phyloP scores from a whole-genome alignment of 2,329 filamentous ascomycete genomes.

The Diaporthe citriasiana region DNA sequence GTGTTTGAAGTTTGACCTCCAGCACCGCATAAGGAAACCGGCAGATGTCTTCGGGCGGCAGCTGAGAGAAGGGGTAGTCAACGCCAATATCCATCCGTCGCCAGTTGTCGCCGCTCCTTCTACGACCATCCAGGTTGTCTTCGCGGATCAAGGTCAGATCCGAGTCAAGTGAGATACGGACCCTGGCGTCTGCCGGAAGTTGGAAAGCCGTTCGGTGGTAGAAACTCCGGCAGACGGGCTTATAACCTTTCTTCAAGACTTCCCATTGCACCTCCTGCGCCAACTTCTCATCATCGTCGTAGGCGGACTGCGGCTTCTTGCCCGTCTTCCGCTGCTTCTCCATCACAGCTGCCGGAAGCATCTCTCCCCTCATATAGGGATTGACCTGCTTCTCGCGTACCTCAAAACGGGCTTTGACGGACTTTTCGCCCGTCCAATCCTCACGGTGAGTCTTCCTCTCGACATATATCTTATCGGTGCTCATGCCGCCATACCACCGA shows the following conservation, averaged over 20 bases:
- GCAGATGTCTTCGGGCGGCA: conserved; percentile 86
- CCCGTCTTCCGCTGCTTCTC: conserved; percentile 96
- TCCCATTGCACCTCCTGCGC: conserved; percentile 96
- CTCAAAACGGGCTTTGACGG: conserved; percentile 95
- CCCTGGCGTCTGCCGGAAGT: conserved; percentile 93
- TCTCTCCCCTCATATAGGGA: conserved; percentile 84
- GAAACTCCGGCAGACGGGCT: conserved; percentile 93
- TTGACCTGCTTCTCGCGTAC: conserved; percentile 99
- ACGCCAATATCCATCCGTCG: conserved; percentile 97
- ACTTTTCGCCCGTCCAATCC: conserved; percentile 99
- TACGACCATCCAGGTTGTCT: conserved; percentile 89
- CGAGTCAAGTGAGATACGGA: conserved; percentile 96
- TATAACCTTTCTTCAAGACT: conserved; percentile 86
- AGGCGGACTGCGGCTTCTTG: conserved; percentile 93
- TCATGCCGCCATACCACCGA: conserved; percentile 98
- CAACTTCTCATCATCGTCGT: conserved; percentile 90
- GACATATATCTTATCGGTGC: conserved; percentile 94
- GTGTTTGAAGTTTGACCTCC: conserved; percentile 97
- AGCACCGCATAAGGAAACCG: conserved; percentile 96
- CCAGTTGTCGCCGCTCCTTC: conserved; percentile 89
- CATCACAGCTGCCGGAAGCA: conserved; percentile 90
- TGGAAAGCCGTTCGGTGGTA: conserved; percentile 99
- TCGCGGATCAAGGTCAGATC: conserved; percentile 96
- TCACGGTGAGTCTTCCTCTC: conserved; percentile 98
- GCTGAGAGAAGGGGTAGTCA: conserved; percentile 92